These are phyloP conservation scores for Termitomyces sp. DNA, from an alignment of 768 basidiomycete genomes.

Conservation along the genomic window DNA sequence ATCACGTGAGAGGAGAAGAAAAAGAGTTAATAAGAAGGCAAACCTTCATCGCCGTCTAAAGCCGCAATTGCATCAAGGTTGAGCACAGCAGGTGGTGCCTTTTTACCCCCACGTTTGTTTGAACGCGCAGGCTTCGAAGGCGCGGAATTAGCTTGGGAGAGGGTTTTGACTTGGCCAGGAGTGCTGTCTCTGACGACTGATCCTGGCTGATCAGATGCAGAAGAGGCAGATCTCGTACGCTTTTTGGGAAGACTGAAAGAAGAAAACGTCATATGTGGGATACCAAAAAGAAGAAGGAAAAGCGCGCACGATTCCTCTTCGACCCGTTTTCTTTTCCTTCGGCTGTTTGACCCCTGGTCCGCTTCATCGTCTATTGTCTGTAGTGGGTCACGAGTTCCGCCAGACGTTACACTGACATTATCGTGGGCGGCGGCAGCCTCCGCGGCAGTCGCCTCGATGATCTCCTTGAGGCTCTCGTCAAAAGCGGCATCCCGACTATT, in stretches of 20 bases:
- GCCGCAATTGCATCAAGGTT: conserved; percentile 24
- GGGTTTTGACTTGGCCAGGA: conserved; percentile 23
- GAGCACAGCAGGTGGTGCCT: conserved; percentile 20
- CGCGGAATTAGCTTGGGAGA: conserved; percentile 24
- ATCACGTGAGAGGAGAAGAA: conserved; percentile 12
- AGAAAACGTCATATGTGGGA: background rate
- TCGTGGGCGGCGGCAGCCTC: conserved; percentile 56
- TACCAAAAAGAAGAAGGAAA: background rate
- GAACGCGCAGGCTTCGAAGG: conserved; percentile 25
- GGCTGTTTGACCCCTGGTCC: conserved; percentile 33
- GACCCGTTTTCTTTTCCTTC: conserved; percentile 71
- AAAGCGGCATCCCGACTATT: conserved; percentile 94
- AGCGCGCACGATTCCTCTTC: conserved; percentile 68
- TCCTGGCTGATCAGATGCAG: conserved; percentile 52
- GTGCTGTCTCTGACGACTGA: conserved; percentile 39
- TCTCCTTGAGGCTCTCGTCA: conserved; percentile 79
- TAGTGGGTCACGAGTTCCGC: conserved; percentile 27
- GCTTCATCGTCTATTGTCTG: conserved; percentile 44
- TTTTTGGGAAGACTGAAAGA: conserved; percentile 48
- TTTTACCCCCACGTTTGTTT: conserved; percentile 42
- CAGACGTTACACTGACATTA: conserved; percentile 23
- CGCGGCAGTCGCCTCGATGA: conserved; percentile 68
- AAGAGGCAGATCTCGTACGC: conserved; percentile 73
- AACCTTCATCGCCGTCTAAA: conserved; percentile 64
- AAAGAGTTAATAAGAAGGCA: conserved; percentile 3